These are phyloP conservation scores for Triticum turgidum DNA, from an alignment of 176 grass and related monocot genomes.

Conservation along the genomic window DNA sequence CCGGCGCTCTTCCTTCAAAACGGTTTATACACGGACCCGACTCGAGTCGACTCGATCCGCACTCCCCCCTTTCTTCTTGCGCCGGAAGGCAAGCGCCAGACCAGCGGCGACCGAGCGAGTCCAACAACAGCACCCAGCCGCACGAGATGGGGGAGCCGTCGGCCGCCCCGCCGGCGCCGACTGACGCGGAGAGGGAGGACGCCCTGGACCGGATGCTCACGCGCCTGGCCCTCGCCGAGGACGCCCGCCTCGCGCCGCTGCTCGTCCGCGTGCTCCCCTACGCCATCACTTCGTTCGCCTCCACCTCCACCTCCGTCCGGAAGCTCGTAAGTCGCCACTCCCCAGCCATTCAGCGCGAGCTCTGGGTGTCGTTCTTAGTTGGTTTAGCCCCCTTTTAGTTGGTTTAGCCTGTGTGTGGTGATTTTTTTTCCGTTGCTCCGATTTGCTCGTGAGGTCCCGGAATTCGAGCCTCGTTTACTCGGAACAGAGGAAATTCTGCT, in stretches of 20 bases:
- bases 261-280: constrained; percentile 77
- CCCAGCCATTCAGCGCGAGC: background rate
- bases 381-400: background rate
- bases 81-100: constrained; percentile 21
- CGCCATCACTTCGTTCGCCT: constrained; percentile 83
- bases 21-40: background rate
- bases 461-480: background rate
- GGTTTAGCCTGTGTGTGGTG: background rate
- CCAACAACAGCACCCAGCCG: constrained; percentile 17
- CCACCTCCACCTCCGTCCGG: constrained; percentile 63
- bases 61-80: constrained; percentile 19
- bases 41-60: background rate
- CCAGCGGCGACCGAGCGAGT: constrained; percentile 15
- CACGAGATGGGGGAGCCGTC: constrained; percentile 54
- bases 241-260: constrained; percentile 69
- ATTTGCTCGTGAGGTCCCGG: background rate
- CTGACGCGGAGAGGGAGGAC: constrained; percentile 72
- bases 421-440: background rate
- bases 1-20: background rate
- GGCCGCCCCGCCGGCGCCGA: constrained; percentile 24
- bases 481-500: background rate
- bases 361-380: background rate
- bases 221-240: constrained; percentile 78
- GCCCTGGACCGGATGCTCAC: constrained; percentile 84
- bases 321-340: constrained; percentile 49